A percentile compares a stretch with the other conserved stretches of the same genome.
Conservation (phyloP, 208 protist genomes). For the Leptomonas pyrrhocoris region DNA sequence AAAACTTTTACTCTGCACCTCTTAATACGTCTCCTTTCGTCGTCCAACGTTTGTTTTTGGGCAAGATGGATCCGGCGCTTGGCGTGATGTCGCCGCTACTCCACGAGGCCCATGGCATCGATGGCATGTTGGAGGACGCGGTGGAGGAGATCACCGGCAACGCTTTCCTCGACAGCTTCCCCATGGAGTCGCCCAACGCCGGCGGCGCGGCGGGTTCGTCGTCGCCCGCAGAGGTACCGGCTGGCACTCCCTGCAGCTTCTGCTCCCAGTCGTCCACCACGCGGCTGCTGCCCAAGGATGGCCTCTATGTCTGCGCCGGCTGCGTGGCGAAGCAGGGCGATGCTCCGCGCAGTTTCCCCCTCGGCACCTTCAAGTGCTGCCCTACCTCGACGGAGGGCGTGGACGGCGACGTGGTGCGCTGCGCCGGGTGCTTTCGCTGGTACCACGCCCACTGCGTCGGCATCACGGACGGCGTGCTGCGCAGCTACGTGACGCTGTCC, state of each 20-base stretch:
- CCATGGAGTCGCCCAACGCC: neutral
- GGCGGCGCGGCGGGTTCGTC: constrained; percentile 2
- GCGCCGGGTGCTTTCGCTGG: constrained; percentile 68
- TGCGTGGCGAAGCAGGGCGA: constrained; percentile 45
- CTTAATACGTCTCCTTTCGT: neutral
- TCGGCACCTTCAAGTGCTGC: constrained; percentile 86
- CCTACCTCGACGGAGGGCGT: constrained; percentile 68
- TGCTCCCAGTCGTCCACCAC: constrained; percentile 46
- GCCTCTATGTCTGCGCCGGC: constrained; percentile 62
- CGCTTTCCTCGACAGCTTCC: no score
- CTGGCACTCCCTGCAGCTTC: constrained; percentile 42
- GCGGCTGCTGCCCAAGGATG: constrained; percentile 49
- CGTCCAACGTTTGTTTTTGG: neutral
- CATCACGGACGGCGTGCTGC: constrained; percentile 52
- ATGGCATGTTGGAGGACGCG: constrained; percentile 56
- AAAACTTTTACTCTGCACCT: neutral
- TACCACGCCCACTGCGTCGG: constrained; percentile 80
- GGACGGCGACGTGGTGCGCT: constrained; percentile 72
- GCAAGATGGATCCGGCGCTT: constrained; percentile 77
- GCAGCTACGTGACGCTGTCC: constrained; percentile 67
- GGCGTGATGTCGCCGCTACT: constrained; percentile 77
- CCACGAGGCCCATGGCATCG: constrained; percentile 46
- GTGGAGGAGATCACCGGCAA: constrained; percentile 47
- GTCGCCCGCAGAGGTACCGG: constrained; percentile 6
- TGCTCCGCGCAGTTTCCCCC: constrained; percentile 41